Evolutionary conservation across 805 yeast species (phyloP), one percentile per base, ranked within the genome.

Genomic region (Nakazawaea wickerhamii): DNA sequence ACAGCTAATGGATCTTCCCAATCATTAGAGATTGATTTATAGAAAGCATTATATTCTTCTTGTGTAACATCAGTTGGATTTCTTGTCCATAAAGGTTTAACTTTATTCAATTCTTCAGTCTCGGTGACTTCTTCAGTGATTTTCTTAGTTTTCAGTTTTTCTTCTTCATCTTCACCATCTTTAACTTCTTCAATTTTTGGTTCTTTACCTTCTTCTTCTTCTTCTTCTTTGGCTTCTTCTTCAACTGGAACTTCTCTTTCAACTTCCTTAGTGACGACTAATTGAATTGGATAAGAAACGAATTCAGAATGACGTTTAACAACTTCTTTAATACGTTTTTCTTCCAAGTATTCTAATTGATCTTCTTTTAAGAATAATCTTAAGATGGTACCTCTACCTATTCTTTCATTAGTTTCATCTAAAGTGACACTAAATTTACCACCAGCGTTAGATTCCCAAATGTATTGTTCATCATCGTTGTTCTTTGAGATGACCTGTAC

Each of bases 1-100:
- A 93, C 98, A 55, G 97, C 97, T 66, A 93, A 81, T 72, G 96
- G 99, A 67, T 93, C 99, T 77, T 93, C 99, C 99, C 99, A 93
- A 73, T 93, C 99, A 73, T 93, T 93, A 45, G 99, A 90, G 63
- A 93, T 93, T 40, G 98, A 89, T 78, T 93, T 93, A 86, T 93
- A 93, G 85, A 93, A 93, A 47, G 98, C 95, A 61, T 93, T 91
- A 80, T 93, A 93, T 75, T 93, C 99, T 54, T 93, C 99, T 77
- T 88, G 90, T 52, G 96, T 79, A 56, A 93, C 95, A 52, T 93
- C 99, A 58, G 91, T 72, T 68, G 99, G 99, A 77, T 83, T 85
- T 80, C 98, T 88, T 55, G 99, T 93, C 99, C 99, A 93, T 65
- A 93, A 75, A 52, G 99, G 99, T 77, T 93, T 93, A 55, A 95